Conservation (phyloP, 306 rosid species). For the Corylus avellana region DNA sequence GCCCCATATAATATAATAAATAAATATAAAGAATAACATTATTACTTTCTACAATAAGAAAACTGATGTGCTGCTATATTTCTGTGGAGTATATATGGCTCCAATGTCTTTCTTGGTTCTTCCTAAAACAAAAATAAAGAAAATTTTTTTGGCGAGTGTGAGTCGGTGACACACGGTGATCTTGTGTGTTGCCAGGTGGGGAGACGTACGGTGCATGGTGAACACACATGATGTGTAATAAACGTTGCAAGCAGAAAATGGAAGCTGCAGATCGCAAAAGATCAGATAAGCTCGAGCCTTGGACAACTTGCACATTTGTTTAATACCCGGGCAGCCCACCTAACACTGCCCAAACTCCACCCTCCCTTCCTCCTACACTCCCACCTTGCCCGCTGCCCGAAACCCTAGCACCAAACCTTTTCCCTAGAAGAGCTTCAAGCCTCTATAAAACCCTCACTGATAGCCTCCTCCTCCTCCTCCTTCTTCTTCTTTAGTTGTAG, state of each 20-base stretch:
- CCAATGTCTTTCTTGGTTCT: too few species aligned
- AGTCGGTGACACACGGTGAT: background rate
- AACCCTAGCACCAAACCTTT: constrained; percentile 16
- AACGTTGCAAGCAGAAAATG: background rate
- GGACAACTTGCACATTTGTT: constrained; percentile 33
- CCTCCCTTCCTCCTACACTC: background rate
- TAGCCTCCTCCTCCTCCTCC: too few species aligned
- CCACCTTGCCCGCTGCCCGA: constrained; percentile 42
- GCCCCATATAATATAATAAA: too few species aligned
- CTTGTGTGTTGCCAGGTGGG: background rate
- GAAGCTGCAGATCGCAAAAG: background rate
- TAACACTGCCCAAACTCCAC: constrained; percentile 3
- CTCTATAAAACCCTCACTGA: constrained; percentile 12
- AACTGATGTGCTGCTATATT: too few species aligned
- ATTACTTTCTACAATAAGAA: too few species aligned
- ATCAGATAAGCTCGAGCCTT: background rate
- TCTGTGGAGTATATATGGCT: too few species aligned
- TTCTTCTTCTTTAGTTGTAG: background rate
- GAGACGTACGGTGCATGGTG: background rate
- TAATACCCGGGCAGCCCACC: constrained; percentile 32
- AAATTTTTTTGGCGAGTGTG: too few species aligned
- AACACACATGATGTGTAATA: background rate
- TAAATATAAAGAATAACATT: too few species aligned
- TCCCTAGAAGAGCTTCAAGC: constrained; percentile 31
- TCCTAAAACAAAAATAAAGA: too few species aligned